Base-by-base conservation (phyloP, 306 rosid genomes). In the Urtica urens region DNA sequence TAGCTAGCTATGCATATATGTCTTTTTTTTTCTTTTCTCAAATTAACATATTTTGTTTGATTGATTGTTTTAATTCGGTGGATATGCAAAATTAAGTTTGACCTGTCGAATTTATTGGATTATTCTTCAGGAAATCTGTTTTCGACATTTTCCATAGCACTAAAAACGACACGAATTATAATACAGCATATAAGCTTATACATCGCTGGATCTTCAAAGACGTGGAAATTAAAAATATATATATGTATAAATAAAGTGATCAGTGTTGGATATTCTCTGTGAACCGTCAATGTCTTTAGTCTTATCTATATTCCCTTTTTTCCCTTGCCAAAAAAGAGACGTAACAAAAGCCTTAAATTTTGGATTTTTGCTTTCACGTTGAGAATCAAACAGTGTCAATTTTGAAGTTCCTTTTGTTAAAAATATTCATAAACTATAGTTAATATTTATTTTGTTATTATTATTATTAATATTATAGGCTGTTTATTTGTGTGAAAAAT, bases 351-450 rank as follows among this genome's bases (percentile, higher is more conserved):
- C 33, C 51, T 15, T 48, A 15, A 48, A n/a, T 48, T 48, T 26
- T 28, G 14, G n/a, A 48, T n/a, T 48, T 47, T 47, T 47, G n/a
- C 15, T 17, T 47, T 47, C 52, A 14, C 20, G 24, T 47, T 11
- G 34, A 48, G 17, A 20, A 48, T 25, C 7, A 38, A 7, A 28
- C 20, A 47, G n/a, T n/a, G n/a, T n/a, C n/a, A n/a, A n/a, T n/a
- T n/a, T n/a, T n/a, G n/a, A n/a, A n/a, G n/a, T n/a, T n/a, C n/a
- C n/a, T n/a, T n/a, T n/a, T n/a, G n/a, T n/a, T n/a, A n/a, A n/a
- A n/a, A n/a, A n/a, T n/a, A n/a, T n/a, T n/a, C n/a, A n/a, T n/a
- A n/a, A n/a, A n/a, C n/a, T n/a, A n/a, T n/a, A n/a, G n/a, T n/a
- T n/a, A n/a, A n/a, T n/a, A n/a, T n/a, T n/a, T n/a, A n/a, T n/a